Base-by-base conservation (phyloP, 768 basidiomycete species). In the Asterophora parasitica region DNA sequence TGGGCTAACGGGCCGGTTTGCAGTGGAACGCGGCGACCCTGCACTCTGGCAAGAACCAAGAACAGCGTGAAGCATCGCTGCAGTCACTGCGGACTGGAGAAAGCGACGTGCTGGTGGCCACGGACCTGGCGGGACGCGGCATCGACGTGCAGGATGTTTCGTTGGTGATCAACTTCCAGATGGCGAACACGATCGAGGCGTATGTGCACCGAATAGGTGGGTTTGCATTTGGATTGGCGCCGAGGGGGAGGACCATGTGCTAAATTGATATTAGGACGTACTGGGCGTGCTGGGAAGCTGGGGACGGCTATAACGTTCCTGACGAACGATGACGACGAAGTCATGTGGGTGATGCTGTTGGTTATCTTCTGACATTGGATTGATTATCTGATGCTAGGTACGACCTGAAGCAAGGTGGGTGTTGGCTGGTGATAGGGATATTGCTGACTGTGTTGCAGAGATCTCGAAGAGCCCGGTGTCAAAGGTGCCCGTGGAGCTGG, bases 111-210 rank as follows among this genome's bases (percentile, higher is more conserved):
- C 76, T 99, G 7, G 95, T 99, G 27, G 96, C 96, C 1, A 99
- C 96, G 4, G 96, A 99, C 66, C 75, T 99, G 36, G 96, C 96
- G 34, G 96, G 96, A 37, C 89, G 96, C 60, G 96, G 96, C 77
- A 98, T 98, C 65, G 96, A 99, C 67, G 95, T 99, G 10, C 90
- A 92, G 51, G 93, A 98, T 63, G 96, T 98, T 51, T 88, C 83
- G 51, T 74, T 96, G 42, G 95, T 98, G 53, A 83, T 98, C 75
- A 98, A 98, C 67, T 99, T 83, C 77, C 92, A 96, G 70, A 98
- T 98, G 95, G 82, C 93, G 4, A 82, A 79, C 58, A 91, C 88
- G 16, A 98, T 99, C 67, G 96, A 99, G 67, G 92, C 87, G 33
- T 97, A 96, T 61, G 92, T 98, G 38, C 95, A 98, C 68, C 87